phyloP scores from a whole-genome alignment of 202 grass and related monocot genomes.

The Panicum virgatum region DNA sequence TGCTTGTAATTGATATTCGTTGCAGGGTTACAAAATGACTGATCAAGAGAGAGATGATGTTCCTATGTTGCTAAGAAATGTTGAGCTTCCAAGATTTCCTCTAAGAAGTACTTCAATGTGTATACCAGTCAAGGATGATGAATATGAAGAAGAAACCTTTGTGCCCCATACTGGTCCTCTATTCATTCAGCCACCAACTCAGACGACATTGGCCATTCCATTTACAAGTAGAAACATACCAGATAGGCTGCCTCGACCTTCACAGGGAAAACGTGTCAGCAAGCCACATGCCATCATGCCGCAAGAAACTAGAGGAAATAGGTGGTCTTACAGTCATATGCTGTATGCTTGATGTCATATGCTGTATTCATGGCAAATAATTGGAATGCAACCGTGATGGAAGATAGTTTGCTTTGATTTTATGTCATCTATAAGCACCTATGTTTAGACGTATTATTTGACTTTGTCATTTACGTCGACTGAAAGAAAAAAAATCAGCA shows the following conservation, averaged over 20 bases:
- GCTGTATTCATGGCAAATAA: no score
- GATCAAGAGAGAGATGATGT: slow-evolving; percentile 65
- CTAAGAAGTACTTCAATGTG: slow-evolving; percentile 86
- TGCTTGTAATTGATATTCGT: neutral
- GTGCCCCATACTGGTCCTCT: slow-evolving; percentile 74
- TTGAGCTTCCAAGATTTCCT: slow-evolving; percentile 65
- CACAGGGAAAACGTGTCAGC: slow-evolving; percentile 48
- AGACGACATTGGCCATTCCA: slow-evolving; percentile 37
- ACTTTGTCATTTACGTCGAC: no score
- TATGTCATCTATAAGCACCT: no score
- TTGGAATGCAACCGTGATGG: no score
- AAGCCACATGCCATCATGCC: slow-evolving; percentile 59
- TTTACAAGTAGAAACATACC: slow-evolving; percentile 43
- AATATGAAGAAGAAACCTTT: slow-evolving; percentile 52
- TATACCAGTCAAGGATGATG: slow-evolving; percentile 61
- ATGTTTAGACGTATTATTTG: no score
- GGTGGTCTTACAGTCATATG: slow-evolving; percentile 47
- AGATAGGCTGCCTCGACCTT: slow-evolving; percentile 45
- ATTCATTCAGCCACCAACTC: slow-evolving; percentile 41
- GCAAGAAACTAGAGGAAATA: slow-evolving; percentile 49
- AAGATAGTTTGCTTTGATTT: no score
- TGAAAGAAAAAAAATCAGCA: no score
- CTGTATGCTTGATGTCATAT: no score
- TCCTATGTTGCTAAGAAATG: slow-evolving; percentile 66
- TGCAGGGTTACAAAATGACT: slow-evolving; percentile 65